Conservation (phyloP, 805 yeast genomes). For the Candida golubevii region DNA sequence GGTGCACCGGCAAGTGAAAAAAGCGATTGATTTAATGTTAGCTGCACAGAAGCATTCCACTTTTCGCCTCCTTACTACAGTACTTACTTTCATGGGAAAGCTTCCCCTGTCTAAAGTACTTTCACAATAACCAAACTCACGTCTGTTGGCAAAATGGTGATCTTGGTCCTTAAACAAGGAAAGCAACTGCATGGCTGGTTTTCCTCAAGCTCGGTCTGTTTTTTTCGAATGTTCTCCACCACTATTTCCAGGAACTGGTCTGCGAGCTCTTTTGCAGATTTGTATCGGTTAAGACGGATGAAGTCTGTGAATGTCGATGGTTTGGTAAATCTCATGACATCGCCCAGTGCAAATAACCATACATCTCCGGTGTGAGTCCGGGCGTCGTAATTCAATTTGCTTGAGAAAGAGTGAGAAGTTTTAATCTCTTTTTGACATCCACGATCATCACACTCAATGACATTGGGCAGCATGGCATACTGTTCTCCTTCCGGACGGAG, state of each 20-base stretch:
- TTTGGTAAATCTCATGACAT: background rate
- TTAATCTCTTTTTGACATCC: background rate
- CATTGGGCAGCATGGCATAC: too few relatives aligned
- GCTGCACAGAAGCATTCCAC: too few relatives aligned
- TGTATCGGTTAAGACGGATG: background rate
- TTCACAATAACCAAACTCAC: conserved; percentile 6
- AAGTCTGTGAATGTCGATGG: background rate
- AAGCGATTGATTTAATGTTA: too few relatives aligned
- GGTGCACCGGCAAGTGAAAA: too few relatives aligned
- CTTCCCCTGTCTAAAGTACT: background rate
- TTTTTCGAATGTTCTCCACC: background rate
- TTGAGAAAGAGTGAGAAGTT: background rate
- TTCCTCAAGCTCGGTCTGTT: background rate
- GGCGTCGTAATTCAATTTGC: background rate
- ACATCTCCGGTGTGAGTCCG: background rate
- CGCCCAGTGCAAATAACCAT: conserved; percentile 3
- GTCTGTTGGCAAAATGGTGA: conserved; percentile 1
- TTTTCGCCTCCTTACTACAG: too few relatives aligned
- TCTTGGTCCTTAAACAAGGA: background rate
- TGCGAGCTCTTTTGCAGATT: background rate
- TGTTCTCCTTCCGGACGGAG: background rate
- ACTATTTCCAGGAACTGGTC: background rate
- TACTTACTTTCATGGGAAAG: too few relatives aligned
- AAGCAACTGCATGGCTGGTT: background rate
- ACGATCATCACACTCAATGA: background rate